A percentile compares a stretch with the other conserved stretches of the same genome.
phyloP scores from a whole-genome alignment of 2,329 filamentous ascomycete genomes.

The Colletotrichum lindemuthianum region DNA sequence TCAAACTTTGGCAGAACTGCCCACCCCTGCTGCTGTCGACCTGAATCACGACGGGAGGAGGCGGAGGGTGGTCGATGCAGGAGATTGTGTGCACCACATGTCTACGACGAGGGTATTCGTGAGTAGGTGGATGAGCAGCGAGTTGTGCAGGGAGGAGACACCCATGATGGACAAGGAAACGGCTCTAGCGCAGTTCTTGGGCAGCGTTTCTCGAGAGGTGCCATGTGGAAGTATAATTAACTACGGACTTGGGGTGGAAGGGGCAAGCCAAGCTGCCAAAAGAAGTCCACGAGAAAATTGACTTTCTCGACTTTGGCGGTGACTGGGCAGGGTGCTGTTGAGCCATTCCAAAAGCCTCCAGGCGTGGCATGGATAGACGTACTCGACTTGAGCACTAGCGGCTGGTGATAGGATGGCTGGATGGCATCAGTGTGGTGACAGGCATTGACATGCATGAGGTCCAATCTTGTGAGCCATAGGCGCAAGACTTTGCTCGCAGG shows the following conservation, averaged over 20 bases:
- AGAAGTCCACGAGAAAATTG: conserved; percentile 21
- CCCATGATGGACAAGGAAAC: neutral
- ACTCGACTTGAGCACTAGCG: conserved; percentile 16
- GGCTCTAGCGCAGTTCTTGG: too few species aligned
- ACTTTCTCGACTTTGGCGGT: conserved; percentile 26
- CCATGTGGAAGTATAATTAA: too few species aligned
- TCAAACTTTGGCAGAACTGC: conserved; percentile 42
- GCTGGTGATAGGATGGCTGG: conserved; percentile 23
- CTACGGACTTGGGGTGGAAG: neutral
- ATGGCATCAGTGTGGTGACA: conserved; percentile 34
- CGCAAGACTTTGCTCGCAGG: conserved; percentile 13
- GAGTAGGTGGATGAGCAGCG: too few species aligned
- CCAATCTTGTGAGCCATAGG: conserved; percentile 15
- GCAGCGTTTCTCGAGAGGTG: too few species aligned
- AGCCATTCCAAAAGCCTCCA: conserved; percentile 24
- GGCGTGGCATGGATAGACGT: conserved; percentile 19
- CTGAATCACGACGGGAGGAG: conserved; percentile 12
- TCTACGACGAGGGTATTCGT: too few species aligned
- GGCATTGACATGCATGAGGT: conserved; percentile 28
- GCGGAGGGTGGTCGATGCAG: neutral
- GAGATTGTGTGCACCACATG: too few species aligned
- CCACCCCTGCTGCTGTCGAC: conserved; percentile 32
- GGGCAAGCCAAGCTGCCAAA: conserved; percentile 4
- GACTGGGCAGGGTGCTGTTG: conserved; percentile 24
- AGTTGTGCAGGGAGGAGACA: neutral